A percentile compares a stretch with the other conserved stretches of the same genome.
These are phyloP conservation scores for Knoxdaviesia proteae DNA, from an alignment of 2,329 filamentous ascomycete genomes.

Conservation along the genomic window DNA sequence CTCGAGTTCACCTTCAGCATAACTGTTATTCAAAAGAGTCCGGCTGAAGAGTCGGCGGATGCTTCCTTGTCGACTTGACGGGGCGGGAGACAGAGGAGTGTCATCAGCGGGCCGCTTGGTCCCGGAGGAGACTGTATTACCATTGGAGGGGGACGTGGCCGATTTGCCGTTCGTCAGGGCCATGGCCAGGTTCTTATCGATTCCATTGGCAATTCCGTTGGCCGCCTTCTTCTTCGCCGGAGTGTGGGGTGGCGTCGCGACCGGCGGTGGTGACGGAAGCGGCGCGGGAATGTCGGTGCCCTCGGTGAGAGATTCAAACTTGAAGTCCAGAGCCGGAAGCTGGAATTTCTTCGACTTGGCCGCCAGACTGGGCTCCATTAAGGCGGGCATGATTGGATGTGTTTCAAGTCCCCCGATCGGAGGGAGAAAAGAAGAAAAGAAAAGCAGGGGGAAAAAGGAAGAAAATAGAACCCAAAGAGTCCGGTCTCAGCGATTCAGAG, in stretches of 20 bases:
- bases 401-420: not conserved
- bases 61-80: slow-evolving; percentile 30
- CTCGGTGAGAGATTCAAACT: slow-evolving; percentile 37
- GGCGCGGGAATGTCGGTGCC: slow-evolving; percentile 40
- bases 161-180: slow-evolving; percentile 7
- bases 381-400: not conserved
- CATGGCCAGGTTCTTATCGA: slow-evolving; percentile 7
- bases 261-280: slow-evolving; percentile 28
- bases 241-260: slow-evolving; percentile 21
- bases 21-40: slow-evolving; percentile 30
- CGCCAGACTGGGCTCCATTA: not conserved
- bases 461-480: too few relatives aligned
- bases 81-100: slow-evolving; percentile 27
- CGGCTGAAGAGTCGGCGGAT: slow-evolving; percentile 37
- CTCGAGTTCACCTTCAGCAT: slow-evolving; percentile 26
- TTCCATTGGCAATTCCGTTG: slow-evolving; percentile 4
- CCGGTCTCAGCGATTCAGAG: too few relatives aligned
- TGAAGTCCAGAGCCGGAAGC: slow-evolving; percentile 35
- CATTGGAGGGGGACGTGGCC: slow-evolving; percentile 2
- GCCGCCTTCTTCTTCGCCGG: slow-evolving; percentile 7
- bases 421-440: too few relatives aligned
- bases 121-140: slow-evolving; percentile 18
- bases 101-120: slow-evolving; percentile 30
- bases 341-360: slow-evolving; percentile 19
- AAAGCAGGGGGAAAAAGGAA: too few relatives aligned